These are phyloP conservation scores for Pythium utonaiense DNA, from an alignment of 352 stramenopile genomes.

Conservation along the genomic window DNA sequence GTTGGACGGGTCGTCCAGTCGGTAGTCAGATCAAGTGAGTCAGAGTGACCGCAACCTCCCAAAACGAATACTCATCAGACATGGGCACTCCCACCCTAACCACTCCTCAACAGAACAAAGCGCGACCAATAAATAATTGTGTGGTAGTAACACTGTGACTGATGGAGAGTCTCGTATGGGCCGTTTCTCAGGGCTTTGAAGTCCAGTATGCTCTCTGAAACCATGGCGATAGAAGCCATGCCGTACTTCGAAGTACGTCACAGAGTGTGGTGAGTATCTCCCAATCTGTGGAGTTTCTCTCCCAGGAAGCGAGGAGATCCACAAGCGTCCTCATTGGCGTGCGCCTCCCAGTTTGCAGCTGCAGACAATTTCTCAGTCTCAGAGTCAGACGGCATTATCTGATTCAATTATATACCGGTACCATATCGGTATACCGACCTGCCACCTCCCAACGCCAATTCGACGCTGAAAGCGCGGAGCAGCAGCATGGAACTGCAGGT, in stretches of 20 bases:
- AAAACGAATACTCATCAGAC: background rate
- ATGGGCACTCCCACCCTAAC: slow-evolving; percentile 1
- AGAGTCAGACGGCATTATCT: background rate
- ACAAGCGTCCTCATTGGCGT: no score
- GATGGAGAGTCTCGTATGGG: no score
- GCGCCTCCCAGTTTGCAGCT: background rate
- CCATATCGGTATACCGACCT: background rate
- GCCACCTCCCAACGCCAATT: background rate
- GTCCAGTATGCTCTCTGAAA: no score
- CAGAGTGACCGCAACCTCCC: background rate
- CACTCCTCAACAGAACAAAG: background rate
- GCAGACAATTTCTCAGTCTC: background rate
- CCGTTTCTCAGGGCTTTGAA: no score
- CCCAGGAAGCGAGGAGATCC: no score
- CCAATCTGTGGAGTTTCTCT: no score
- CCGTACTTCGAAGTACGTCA: no score
- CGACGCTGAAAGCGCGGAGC: background rate
- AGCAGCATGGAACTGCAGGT: slow-evolving; percentile 1
- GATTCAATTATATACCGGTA: background rate
- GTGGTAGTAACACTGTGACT: no score
- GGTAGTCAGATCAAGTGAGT: slow-evolving; percentile 1
- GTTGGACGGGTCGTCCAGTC: background rate
- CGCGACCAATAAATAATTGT: background rate
- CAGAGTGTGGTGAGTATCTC: no score
- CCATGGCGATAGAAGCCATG: no score